Evolutionary conservation across 208 protist genomes (phyloP).

Genomic region (Crithidia acanthocephali): DNA sequence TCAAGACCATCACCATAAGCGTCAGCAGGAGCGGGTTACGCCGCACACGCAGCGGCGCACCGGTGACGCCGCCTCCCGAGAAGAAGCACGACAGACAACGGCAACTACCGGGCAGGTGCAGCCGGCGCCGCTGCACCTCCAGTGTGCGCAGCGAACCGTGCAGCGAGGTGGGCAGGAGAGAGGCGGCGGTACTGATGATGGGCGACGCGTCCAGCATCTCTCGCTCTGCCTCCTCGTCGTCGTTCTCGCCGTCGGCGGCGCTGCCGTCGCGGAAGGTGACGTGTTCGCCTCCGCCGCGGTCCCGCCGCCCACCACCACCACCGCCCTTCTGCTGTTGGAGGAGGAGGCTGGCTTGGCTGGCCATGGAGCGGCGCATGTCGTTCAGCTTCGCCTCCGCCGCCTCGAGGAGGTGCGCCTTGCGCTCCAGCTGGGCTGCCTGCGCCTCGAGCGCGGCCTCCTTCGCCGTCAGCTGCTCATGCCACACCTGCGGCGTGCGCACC

Average conservation of each 20-base stretch:
- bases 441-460: conserved; percentile 19
- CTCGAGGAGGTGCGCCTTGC: conserved; percentile 44
- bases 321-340: conserved; percentile 37
- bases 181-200: conserved; percentile 26
- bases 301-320: neutral
- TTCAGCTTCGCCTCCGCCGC: conserved; percentile 58
- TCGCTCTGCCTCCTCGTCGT: conserved; percentile 1
- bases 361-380: conserved; percentile 65
- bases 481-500: conserved; percentile 12
- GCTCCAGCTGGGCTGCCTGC: conserved; percentile 37
- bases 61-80: conserved; percentile 14
- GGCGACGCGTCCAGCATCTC: conserved; percentile 23
- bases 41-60: conserved; percentile 18
- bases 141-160: conserved; percentile 26
- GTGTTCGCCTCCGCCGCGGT: conserved; percentile 8
- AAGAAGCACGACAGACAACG: conserved; percentile 25
- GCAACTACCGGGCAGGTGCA: conserved; percentile 27
- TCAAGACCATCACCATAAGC: conserved; percentile 17
- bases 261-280: neutral
- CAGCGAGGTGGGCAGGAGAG: conserved; percentile 24
- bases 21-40: conserved; percentile 10
- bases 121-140: conserved; percentile 18
- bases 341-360: conserved; percentile 60
- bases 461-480: conserved; percentile 25
- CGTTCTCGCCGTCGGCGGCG: neutral